These are phyloP conservation scores for Cutaneotrichosporon mucoides DNA, from an alignment of 1,284 basidiomycete genomes.

Conservation along the genomic window DNA sequence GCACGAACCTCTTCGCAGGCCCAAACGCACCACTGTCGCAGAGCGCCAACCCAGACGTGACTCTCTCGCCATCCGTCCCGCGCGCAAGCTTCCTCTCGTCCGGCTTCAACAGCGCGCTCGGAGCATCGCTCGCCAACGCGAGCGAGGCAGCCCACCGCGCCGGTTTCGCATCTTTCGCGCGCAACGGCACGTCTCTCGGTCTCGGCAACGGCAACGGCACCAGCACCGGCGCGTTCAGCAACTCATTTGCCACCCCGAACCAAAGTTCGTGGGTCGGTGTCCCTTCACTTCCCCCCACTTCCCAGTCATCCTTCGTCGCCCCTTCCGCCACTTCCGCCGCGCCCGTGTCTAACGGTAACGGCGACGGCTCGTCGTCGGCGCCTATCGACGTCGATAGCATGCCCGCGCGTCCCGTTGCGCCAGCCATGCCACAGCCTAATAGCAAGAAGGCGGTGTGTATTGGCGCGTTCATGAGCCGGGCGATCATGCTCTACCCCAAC, in stretches of 20 bases:
- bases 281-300: too few relatives aligned
- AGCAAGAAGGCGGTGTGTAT: conserved; percentile 62
- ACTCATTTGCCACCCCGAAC: not conserved
- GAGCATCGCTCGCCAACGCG: not conserved
- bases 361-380: conserved; percentile 19
- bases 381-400: conserved; percentile 34
- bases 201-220: too few relatives aligned
- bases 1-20: not conserved
- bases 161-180: not conserved
- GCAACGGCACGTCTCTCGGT: not conserved
- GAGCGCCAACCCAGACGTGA: too few relatives aligned
- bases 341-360: not conserved
- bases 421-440: too few relatives aligned
- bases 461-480: conserved; percentile 73
- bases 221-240: not conserved
- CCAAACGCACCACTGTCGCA: not conserved
- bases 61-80: too few relatives aligned
- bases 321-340: not conserved
- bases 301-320: not conserved
- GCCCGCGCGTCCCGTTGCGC: not conserved
- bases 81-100: not conserved
- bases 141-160: not conserved
- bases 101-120: not conserved
- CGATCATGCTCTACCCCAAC: conserved; percentile 81
- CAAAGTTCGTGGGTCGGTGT: too few relatives aligned